Evolutionary conservation across 2,329 filamentous ascomycete species (phyloP).

Genomic region (Endoconidiophora polonica): DNA sequence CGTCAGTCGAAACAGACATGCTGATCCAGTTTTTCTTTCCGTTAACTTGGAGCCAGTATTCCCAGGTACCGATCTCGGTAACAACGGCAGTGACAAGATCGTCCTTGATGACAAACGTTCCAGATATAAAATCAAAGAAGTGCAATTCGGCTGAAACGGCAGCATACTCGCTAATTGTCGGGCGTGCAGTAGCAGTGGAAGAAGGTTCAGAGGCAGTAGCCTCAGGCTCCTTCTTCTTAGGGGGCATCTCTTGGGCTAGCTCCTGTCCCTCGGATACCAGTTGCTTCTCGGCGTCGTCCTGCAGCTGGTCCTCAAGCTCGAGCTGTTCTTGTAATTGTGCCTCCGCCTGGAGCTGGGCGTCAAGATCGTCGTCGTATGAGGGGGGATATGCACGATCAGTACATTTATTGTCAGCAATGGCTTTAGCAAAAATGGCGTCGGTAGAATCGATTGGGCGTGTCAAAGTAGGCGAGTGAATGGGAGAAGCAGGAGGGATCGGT

Average conservation of each 20-base stretch:
- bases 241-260: background rate
- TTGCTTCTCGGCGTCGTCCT: slow-evolving; percentile 16
- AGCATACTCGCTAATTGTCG: slow-evolving; percentile 54
- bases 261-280: slow-evolving; percentile 37
- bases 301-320: slow-evolving; percentile 1
- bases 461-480: slow-evolving; percentile 40
- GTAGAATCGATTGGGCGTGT: slow-evolving; percentile 38
- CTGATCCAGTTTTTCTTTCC: slow-evolving; percentile 71
- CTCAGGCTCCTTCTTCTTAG: background rate
- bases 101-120: slow-evolving; percentile 72
- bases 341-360: slow-evolving; percentile 10
- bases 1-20: slow-evolving; percentile 69
- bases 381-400: slow-evolving; percentile 24
- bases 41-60: slow-evolving; percentile 87
- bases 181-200: slow-evolving; percentile 27
- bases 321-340: slow-evolving; percentile 5
- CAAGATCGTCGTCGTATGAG: slow-evolving; percentile 11
- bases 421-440: slow-evolving; percentile 38
- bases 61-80: slow-evolving; percentile 74
- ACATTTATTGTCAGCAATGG: slow-evolving; percentile 28
- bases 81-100: slow-evolving; percentile 60
- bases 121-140: slow-evolving; percentile 77
- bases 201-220: background rate
- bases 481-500: slow-evolving; percentile 47
- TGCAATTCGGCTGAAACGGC: slow-evolving; percentile 73